Evolutionary conservation across 768 basidiomycete genomes (phyloP).

Genomic region (Leucocoprinus sp.): DNA sequence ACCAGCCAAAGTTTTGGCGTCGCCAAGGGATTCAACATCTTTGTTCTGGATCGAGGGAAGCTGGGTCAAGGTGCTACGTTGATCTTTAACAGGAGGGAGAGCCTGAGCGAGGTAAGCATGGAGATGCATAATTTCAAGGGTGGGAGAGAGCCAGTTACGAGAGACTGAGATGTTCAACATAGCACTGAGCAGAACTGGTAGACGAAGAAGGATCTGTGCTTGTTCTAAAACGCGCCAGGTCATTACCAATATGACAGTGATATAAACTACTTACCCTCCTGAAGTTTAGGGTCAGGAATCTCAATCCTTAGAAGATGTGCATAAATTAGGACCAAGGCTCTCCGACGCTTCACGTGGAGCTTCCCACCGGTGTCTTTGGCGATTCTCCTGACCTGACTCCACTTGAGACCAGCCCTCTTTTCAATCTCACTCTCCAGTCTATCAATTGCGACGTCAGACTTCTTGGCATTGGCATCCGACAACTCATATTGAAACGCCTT

Average conservation of each 20-base stretch:
- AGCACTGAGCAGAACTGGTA: conserved; percentile 67
- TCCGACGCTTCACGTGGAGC: conserved; percentile 33
- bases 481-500: conserved; percentile 57
- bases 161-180: conserved; percentile 76
- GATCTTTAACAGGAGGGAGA: conserved; percentile 46
- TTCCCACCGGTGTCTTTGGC: conserved; percentile 27
- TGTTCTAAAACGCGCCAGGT: conserved; percentile 43
- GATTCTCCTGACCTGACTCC: conserved; percentile 41
- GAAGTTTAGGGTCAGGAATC: conserved; percentile 42
- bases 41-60: conserved; percentile 62
- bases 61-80: conserved; percentile 51
- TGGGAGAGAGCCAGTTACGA: conserved; percentile 83
- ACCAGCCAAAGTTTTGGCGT: conserved; percentile 34
- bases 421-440: conserved; percentile 45
- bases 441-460: conserved; percentile 31
- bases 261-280: conserved; percentile 45
- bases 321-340: conserved; percentile 69
- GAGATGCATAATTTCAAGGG: conserved; percentile 71
- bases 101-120: conserved; percentile 84
- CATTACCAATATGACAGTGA: neutral
- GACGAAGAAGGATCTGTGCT: conserved; percentile 57
- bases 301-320: conserved; percentile 75
- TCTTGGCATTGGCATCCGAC: conserved; percentile 16
- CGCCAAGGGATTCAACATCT: conserved; percentile 33
- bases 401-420: conserved; percentile 41